phyloP scores from a whole-genome alignment of 2,329 filamentous ascomycete genomes.

The Chaetomium sp. region DNA sequence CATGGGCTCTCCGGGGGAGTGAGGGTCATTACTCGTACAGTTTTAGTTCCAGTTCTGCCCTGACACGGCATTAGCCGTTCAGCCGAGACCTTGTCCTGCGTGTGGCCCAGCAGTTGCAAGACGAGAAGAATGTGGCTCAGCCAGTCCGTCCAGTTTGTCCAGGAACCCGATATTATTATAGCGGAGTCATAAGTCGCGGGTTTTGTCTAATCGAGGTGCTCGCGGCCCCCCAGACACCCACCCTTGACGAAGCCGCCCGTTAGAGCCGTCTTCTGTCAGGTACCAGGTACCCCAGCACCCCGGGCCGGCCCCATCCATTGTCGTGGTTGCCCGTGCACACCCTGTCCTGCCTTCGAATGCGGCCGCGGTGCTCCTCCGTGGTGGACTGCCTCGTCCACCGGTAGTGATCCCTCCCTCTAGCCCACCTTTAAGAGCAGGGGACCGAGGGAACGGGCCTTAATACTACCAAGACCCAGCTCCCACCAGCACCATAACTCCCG shows the following conservation, averaged over 20 bases:
- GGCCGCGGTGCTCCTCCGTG: conserved; percentile 43
- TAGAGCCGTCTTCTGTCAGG: conserved; percentile 35
- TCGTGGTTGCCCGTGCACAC: conserved; percentile 33
- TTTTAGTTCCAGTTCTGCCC: conserved; percentile 33
- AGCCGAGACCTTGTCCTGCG: conserved; percentile 39
- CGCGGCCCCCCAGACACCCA: conserved; percentile 20
- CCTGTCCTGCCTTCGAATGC: conserved; percentile 38
- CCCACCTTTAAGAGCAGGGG: conserved; percentile 36
- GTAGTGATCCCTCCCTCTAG: conserved; percentile 44
- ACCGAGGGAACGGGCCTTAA: conserved; percentile 33
- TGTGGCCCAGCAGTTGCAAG: conserved; percentile 29
- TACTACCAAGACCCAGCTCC: conserved; percentile 35
- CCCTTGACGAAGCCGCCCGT: conserved; percentile 31
- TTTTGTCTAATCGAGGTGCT: conserved; percentile 30
- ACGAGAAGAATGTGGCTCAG: conserved; percentile 33
- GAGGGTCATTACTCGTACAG: no score
- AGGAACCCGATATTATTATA: conserved; percentile 21
- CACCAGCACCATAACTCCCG: conserved; percentile 36
- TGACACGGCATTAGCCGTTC: conserved; percentile 44
- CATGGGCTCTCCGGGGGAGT: no score
- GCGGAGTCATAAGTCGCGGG: conserved; percentile 25
- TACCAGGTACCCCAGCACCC: conserved; percentile 32
- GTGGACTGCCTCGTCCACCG: conserved; percentile 36
- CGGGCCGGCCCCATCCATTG: conserved; percentile 21
- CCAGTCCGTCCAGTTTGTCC: conserved; percentile 21